Evolutionary conservation across 495 filamentous ascomycete species (phyloP).

Genomic region (Aspergillus nanangensis): DNA sequence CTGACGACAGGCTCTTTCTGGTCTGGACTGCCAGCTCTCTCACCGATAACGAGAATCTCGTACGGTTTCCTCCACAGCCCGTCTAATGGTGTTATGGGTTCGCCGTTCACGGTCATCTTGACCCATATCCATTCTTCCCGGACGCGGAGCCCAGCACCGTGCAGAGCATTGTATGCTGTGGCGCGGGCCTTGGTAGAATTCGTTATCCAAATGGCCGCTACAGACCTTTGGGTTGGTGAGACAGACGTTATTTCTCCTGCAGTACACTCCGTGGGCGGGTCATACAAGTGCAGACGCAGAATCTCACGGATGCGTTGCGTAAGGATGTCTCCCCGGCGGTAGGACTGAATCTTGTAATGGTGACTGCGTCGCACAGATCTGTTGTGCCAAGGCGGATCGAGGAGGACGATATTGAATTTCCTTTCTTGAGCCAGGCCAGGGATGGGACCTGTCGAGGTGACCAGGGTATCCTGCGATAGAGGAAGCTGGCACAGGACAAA

Average conservation of each 20-base stretch:
- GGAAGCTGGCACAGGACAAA: constrained; percentile 44
- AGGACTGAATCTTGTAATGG: constrained; percentile 56
- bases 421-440: constrained; percentile 19
- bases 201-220: constrained; percentile 79
- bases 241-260: too few relatives aligned
- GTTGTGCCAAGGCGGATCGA: constrained; percentile 96
- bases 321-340: constrained; percentile 27
- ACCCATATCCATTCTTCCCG: constrained; percentile 90
- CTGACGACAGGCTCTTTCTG: constrained; percentile 9
- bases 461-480: constrained; percentile 11
- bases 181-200: constrained; percentile 62
- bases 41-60: constrained; percentile 73
- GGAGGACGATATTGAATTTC: constrained; percentile 72
- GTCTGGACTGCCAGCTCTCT: constrained; percentile 5
- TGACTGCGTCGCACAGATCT: constrained; percentile 70
- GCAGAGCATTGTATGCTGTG: constrained; percentile 57
- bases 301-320: constrained; percentile 23
- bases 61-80: constrained; percentile 79
- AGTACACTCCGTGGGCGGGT: too few relatives aligned
- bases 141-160: constrained; percentile 56
- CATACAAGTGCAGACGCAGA: constrained; percentile 23
- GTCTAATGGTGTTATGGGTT: constrained; percentile 65
- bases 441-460: constrained; percentile 7
- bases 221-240: constrained; percentile 12
- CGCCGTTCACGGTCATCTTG: constrained; percentile 69